Evolutionary conservation across 2,329 filamentous ascomycete species (phyloP), one percentile per base, ranked within the genome.

Genomic region (Escovopsis sp.): DNA sequence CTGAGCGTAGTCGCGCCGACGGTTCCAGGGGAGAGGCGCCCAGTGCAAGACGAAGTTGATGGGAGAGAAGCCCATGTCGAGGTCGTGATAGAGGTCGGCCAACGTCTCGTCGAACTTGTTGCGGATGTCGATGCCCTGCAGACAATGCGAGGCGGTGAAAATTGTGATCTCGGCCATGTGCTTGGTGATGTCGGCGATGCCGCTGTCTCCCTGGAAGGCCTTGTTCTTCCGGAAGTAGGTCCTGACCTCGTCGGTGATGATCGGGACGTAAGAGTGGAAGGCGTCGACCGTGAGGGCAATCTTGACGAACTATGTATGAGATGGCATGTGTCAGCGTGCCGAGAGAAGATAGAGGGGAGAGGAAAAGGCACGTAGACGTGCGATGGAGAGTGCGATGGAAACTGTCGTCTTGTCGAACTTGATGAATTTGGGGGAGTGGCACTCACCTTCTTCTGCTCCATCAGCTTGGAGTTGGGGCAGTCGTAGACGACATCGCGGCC

Each of bases 401-500:
- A n/a, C n/a, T n/a, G n/a, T n/a, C n/a, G n/a, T n/a, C n/a, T n/a
- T n/a, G n/a, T n/a, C n/a, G n/a, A n/a, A n/a, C n/a, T n/a, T n/a
- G 12, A 6, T 7, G 8, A 19, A 31, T 31, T 15, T 31, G n/a
- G 16, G 43, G 34, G 35, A 3, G 15, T 17, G 17, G 28, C 36
- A 39, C 60, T 42, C 55, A 86, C 82, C 74, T 88, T 90, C 67
- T 93, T 93, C 66, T 93, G 85, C 63, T 93, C 85, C 85, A 93
- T 92, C 52, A 93, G 71, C 61, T 92, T 92, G 39, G 83, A 68
- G 55, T 92, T 92, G 29, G 84, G 83, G 60, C 84, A 90, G 55
- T 92, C 85, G 54, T 92, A 93, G 36, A 92, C 82, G 18, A 93
- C 85, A 60, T 87, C 79, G 48, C 74, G 76, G 45, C 85, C 85